Evolutionary conservation across 208 protist species (phyloP).

Genomic region (Leishmania turanica): DNA sequence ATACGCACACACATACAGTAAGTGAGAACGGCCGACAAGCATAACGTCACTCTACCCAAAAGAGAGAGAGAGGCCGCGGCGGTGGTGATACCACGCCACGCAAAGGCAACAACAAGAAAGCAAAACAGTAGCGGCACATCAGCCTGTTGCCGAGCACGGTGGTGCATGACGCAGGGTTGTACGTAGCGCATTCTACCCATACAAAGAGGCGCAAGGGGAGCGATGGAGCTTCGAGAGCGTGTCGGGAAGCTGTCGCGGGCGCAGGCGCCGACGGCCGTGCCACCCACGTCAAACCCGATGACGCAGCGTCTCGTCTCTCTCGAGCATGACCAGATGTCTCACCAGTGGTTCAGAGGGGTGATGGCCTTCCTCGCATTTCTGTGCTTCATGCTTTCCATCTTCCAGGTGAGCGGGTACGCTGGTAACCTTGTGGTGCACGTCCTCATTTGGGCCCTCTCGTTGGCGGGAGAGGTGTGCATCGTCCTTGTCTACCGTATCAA

Average conservation of each 20-base stretch:
- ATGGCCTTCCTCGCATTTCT: conserved; percentile 62
- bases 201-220: not conserved
- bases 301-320: conserved; percentile 39
- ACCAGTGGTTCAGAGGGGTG: conserved; percentile 53
- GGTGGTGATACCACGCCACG: not conserved
- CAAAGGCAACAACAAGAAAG: not conserved
- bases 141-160: not conserved
- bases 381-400: conserved; percentile 51
- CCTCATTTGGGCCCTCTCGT: conserved; percentile 49
- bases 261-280: conserved; percentile 39
- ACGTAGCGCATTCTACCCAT: not conserved
- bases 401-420: conserved; percentile 40
- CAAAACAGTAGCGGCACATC: not conserved
- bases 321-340: conserved; percentile 41
- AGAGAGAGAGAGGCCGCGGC: not conserved
- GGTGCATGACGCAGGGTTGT: not conserved
- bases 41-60: not conserved
- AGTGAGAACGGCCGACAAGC: not conserved
- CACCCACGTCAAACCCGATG: conserved; percentile 27
- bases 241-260: conserved; percentile 44
- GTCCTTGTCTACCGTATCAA: conserved; percentile 62
- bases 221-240: conserved; percentile 59
- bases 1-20: not conserved
- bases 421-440: conserved; percentile 46
- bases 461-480: conserved; percentile 53